These are phyloP conservation scores for Oenanthe sinensis DNA, from an alignment of 129 eudicot species.

Conservation along the genomic window DNA sequence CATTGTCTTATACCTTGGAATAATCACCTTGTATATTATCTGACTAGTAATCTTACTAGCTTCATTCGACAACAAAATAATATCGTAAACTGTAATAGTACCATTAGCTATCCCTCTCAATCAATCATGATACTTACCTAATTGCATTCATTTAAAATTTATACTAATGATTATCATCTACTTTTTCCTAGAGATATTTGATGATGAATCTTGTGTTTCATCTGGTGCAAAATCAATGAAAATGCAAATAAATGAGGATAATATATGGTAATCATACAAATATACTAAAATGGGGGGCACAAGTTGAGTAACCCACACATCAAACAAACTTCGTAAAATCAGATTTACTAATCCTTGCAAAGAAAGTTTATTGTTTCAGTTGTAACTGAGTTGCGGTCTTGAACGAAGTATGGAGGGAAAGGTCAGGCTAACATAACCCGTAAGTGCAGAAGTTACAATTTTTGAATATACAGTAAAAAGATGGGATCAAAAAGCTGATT, in stretches of 20 bases:
- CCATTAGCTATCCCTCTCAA: background rate
- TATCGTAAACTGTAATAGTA: background rate
- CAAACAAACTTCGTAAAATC: background rate
- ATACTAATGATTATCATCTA: background rate
- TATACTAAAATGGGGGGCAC: background rate
- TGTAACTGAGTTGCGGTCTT: background rate
- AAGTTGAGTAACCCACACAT: background rate
- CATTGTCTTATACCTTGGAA: conserved; percentile 5
- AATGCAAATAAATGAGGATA: background rate
- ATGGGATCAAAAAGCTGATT: background rate
- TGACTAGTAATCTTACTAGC: background rate
- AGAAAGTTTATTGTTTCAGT: background rate
- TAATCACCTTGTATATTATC: background rate
- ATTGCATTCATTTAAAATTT: background rate
- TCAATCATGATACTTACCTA: background rate
- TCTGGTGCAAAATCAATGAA: background rate
- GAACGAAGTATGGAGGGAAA: background rate
- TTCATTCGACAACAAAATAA: background rate
- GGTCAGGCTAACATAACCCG: background rate
- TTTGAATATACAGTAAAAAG: background rate
- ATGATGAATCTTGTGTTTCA: background rate
- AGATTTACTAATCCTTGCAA: background rate
- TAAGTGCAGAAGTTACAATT: background rate
- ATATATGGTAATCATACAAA: background rate
- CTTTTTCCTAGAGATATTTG: background rate